These are phyloP conservation scores for Ophiostoma novo-ulmi DNA, from an alignment of 2,329 filamentous ascomycete genomes.

Conservation along the genomic window DNA sequence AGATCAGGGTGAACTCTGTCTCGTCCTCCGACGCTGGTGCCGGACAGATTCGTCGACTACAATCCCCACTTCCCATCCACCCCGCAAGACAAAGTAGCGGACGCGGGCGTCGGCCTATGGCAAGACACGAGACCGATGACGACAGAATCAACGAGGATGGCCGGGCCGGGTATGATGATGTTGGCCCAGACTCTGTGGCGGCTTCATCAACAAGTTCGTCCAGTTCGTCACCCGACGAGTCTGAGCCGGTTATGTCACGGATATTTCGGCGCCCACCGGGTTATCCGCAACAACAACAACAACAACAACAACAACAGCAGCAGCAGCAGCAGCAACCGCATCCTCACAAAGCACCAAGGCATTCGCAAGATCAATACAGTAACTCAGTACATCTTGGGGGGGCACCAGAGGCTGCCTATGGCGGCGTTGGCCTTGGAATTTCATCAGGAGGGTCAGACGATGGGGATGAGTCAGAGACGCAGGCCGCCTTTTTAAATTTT, in stretches of 20 bases:
- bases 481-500: slow-evolving; percentile 52
- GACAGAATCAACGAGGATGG: neutral
- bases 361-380: neutral
- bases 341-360: slow-evolving; percentile 24
- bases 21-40: neutral
- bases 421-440: slow-evolving; percentile 18
- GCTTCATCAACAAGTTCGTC: slow-evolving; percentile 30
- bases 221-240: slow-evolving; percentile 36
- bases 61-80: slow-evolving; percentile 19
- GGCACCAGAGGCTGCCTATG: slow-evolving; percentile 28
- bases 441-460: slow-evolving; percentile 34
- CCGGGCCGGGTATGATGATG: slow-evolving; percentile 24
- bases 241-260: slow-evolving; percentile 52
- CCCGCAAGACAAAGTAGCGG: slow-evolving; percentile 5
- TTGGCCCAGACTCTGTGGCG: slow-evolving; percentile 40
- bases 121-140: neutral
- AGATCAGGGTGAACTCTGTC: neutral
- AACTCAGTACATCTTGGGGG: neutral
- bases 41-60: slow-evolving; percentile 19
- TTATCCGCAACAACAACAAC: slow-evolving; percentile 34
- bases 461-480: slow-evolving; percentile 51
- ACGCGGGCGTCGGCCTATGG: neutral
- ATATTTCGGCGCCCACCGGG: slow-evolving; percentile 57
- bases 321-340: slow-evolving; percentile 23
- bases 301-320: slow-evolving; percentile 26